Evolutionary conservation across 495 filamentous ascomycete genomes (phyloP).

Genomic region (Staphylotrichum tortipilum): DNA sequence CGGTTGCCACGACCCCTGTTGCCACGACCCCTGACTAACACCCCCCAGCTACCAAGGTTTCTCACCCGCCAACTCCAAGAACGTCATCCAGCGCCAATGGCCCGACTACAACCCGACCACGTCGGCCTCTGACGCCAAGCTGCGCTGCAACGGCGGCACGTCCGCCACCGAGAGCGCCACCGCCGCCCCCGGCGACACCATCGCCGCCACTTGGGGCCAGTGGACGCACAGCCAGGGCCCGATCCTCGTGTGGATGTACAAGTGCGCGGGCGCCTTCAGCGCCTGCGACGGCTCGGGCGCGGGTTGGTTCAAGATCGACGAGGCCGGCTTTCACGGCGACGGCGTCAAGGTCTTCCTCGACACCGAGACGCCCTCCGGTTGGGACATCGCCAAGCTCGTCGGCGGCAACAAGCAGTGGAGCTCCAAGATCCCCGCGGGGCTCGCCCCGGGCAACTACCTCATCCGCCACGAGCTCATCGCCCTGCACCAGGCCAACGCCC

Average conservation of each 20-base stretch:
- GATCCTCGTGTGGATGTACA: conserved; percentile 48
- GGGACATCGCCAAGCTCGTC: conserved; percentile 1
- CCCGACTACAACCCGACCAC: conserved; percentile 46
- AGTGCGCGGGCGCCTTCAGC: conserved; percentile 39
- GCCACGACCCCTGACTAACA: too few species aligned
- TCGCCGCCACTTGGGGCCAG: conserved; percentile 45
- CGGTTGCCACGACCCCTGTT: too few species aligned
- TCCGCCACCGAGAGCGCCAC: conserved; percentile 36
- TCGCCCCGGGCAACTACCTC: conserved; percentile 49
- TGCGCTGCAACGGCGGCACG: conserved; percentile 50
- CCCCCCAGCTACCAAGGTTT: conserved; percentile 34
- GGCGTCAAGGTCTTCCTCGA: conserved; percentile 1
- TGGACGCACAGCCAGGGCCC: conserved; percentile 53
- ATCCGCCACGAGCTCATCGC: conserved; percentile 53
- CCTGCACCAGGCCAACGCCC: conserved; percentile 52
- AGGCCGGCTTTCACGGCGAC: conserved; percentile 34
- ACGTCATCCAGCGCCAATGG: conserved; percentile 50
- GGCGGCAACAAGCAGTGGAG: conserved; percentile 29
- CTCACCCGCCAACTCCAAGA: conserved; percentile 35
- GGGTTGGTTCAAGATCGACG: conserved; percentile 55
- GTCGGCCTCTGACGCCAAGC: conserved; percentile 28
- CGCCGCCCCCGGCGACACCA: conserved; percentile 38
- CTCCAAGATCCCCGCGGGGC: conserved; percentile 41
- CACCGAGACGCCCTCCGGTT: background rate
- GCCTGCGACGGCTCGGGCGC: conserved; percentile 39